A percentile compares a stretch with the other conserved stretches of the same genome.
Conservation (phyloP, 148 eudicot species). For the Talinum fruticosum region DNA sequence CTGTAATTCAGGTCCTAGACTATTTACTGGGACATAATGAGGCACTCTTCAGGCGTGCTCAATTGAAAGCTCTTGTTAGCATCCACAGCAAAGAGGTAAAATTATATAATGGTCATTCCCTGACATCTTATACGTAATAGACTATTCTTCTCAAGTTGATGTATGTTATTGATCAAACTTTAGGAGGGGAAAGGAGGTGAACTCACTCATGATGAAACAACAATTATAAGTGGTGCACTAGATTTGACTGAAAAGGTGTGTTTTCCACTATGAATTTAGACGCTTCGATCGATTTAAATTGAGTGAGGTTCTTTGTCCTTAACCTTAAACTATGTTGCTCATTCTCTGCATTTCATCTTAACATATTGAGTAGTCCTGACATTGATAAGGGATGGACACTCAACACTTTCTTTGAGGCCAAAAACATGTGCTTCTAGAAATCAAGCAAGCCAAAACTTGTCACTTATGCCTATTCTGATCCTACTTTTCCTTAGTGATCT, state of each 20-base stretch:
- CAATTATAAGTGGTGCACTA: constrained; percentile 81
- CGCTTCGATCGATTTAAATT: background rate
- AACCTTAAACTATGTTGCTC: background rate
- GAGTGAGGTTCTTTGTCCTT: background rate
- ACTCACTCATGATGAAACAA: constrained; percentile 75
- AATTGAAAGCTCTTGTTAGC: constrained; percentile 85
- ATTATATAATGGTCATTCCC: constrained; percentile 10
- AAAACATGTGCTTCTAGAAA: background rate
- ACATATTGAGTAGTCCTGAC: background rate
- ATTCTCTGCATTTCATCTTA: background rate
- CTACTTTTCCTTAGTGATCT: background rate
- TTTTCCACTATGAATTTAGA: background rate
- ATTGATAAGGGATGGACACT: background rate
- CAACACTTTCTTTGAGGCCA: background rate
- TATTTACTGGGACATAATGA: constrained; percentile 67
- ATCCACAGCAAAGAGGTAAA: constrained; percentile 86
- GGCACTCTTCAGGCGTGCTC: constrained; percentile 85
- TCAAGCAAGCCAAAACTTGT: background rate
- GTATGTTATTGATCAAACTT: constrained; percentile 19
- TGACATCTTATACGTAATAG: background rate
- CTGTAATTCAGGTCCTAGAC: constrained; percentile 61
- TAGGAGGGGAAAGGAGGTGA: constrained; percentile 92
- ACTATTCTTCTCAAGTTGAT: constrained; percentile 2
- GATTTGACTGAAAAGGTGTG: constrained; percentile 78
- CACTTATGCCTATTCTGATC: too few species aligned